Conservation (phyloP, 169 alveolate species). For the Toxoplasma gondii region DNA sequence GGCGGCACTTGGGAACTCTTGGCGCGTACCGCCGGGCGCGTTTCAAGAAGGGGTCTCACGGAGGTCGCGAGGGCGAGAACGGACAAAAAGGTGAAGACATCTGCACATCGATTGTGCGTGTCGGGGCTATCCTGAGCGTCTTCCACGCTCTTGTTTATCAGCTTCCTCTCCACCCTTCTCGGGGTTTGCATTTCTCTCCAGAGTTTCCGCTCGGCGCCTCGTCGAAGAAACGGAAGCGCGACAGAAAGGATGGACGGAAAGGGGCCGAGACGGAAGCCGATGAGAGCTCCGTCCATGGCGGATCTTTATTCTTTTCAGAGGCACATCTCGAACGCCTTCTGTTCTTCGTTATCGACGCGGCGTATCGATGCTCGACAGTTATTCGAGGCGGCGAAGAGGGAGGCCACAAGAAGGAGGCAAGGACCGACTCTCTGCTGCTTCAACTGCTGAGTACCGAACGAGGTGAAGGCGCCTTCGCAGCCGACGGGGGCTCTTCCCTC, state of each 20-base stretch:
- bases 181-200: neutral
- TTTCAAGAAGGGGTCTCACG: neutral
- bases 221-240: neutral
- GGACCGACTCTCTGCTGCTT: conserved; percentile 36
- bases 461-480: neutral
- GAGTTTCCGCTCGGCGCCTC: no score
- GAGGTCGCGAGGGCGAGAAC: neutral
- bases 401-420: neutral
- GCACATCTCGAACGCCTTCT: neutral
- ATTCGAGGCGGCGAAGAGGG: conserved; percentile 20
- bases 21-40: conserved; percentile 37
- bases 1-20: conserved; percentile 54
- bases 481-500: neutral
- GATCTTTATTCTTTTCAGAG: neutral
- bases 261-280: neutral
- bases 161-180: conserved; percentile 41
- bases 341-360: conserved; percentile 43
- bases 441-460: conserved; percentile 36
- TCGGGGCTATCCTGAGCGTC: conserved; percentile 47
- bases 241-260: neutral
- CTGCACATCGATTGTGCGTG: conserved; percentile 42
- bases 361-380: conserved; percentile 63
- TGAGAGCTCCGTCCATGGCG: neutral
- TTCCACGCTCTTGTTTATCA: conserved; percentile 30
- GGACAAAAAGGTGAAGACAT: neutral